Base-by-base conservation (phyloP, 768 basidiomycete genomes). In the Mycena leptocephala region DNA sequence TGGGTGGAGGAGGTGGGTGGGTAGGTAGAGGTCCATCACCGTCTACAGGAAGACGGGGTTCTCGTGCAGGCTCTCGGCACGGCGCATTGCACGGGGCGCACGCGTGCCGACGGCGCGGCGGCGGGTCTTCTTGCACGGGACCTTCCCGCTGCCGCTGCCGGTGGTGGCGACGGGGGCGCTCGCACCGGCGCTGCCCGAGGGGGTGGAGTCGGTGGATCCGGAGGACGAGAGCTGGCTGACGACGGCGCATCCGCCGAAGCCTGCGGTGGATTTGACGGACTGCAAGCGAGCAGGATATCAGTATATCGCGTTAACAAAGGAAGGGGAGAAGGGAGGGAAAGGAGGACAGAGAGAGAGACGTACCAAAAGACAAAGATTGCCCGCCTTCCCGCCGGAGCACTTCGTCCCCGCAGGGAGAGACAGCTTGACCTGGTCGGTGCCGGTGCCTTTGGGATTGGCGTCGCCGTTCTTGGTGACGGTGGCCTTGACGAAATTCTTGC, bases 301-400 rank as follows among this genome's bases (percentile, higher is more conserved):
- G n/a, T n/a, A n/a, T n/a, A n/a, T n/a, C n/a, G n/a, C n/a, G n/a
- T n/a, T n/a, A n/a, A n/a, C n/a, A n/a, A n/a, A n/a, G n/a, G n/a
- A n/a, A n/a, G n/a, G n/a, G n/a, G n/a, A n/a, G n/a, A n/a, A n/a
- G n/a, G n/a, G n/a, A n/a, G n/a, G n/a, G n/a, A n/a, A n/a, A 18
- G 26, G 51, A n/a, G 51, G 24, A 6, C 5, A 24, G 6, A n/a
- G 24, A 28, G 51, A 24, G 24, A n/a, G 24, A 72, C 75, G 64
- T 20, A 74, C 72, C 14, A 81, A 81, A 43, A 87, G 76, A 78
- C 86, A 87, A 39, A 82, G 78, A 72, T 83, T 78, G 8, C 74
- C 67, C 11, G 65, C 35, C 16, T 76, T 55, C 35, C 85, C 86
- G 41, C 86, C 86, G 1, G 80, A 68, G 79, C 86, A 87, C 62